Conservation (phyloP, 2,329 filamentous ascomycete species). For the Colletotrichum abscissum region DNA sequence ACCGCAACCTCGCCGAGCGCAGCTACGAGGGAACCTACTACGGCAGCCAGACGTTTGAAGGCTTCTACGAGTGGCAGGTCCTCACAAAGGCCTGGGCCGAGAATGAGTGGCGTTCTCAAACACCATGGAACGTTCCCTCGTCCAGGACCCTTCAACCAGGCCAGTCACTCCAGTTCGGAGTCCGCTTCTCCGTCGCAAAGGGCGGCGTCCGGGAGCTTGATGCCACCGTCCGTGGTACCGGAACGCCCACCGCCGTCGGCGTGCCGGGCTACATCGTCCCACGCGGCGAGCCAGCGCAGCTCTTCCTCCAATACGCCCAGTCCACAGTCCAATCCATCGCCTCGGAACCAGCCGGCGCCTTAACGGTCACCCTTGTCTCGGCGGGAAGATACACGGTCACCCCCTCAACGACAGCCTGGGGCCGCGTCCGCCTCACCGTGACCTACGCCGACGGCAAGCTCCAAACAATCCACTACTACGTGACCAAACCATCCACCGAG, state of each 20-base stretch:
- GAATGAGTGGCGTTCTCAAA: slow-evolving; percentile 60
- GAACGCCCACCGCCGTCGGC: slow-evolving; percentile 60
- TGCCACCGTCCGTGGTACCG: slow-evolving; percentile 52
- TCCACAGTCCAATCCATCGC: slow-evolving; percentile 53
- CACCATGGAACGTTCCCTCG: slow-evolving; percentile 66
- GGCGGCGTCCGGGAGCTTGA: slow-evolving; percentile 60
- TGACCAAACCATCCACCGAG: slow-evolving; percentile 59
- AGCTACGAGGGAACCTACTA: slow-evolving; percentile 54
- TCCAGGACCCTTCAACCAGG: slow-evolving; percentile 57
- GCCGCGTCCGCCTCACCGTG: slow-evolving; percentile 59
- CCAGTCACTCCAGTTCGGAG: slow-evolving; percentile 57
- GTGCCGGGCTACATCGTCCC: slow-evolving; percentile 67
- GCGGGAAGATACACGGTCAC: slow-evolving; percentile 52
- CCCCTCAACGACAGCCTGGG: slow-evolving; percentile 57
- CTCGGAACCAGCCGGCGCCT: slow-evolving; percentile 49
- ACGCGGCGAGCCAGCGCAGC: slow-evolving; percentile 54
- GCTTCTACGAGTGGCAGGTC: slow-evolving; percentile 70
- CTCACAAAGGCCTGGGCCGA: slow-evolving; percentile 65
- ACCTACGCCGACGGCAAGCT: slow-evolving; percentile 57
- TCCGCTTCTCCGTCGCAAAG: slow-evolving; percentile 61
- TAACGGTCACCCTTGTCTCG: slow-evolving; percentile 43
- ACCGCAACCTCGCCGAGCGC: slow-evolving; percentile 61
- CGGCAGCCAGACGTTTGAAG: slow-evolving; percentile 67
- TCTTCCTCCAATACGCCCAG: slow-evolving; percentile 53
- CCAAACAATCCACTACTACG: slow-evolving; percentile 67